Conservation (phyloP, 495 filamentous ascomycete species). For the Hyaloscypha variabilis region DNA sequence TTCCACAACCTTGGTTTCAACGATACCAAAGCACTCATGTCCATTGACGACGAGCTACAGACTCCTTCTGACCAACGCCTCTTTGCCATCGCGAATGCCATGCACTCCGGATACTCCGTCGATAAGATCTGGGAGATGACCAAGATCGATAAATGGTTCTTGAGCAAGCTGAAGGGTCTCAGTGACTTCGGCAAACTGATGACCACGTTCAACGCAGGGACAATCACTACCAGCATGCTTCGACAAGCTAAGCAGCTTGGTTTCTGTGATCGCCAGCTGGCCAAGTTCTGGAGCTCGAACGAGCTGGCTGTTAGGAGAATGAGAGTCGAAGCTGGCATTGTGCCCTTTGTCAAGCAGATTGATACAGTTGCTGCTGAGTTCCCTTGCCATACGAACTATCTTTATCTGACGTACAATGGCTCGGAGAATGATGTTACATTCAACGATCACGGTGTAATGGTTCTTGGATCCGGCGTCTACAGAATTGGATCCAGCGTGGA, state of each 20-base stretch:
- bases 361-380: constrained; percentile 98
- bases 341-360: constrained; percentile 93
- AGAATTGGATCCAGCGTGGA: constrained; percentile 97
- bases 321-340: constrained; percentile 82
- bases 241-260: constrained; percentile 88
- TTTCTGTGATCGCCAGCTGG: constrained; percentile 91
- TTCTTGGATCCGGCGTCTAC: constrained; percentile 96
- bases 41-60: constrained; percentile 92
- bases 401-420: constrained; percentile 95
- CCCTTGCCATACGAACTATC: constrained; percentile 92
- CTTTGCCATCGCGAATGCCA: constrained; percentile 97
- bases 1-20: constrained; percentile 95
- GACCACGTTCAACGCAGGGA: constrained; percentile 68
- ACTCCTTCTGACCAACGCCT: constrained; percentile 96
- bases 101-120: constrained; percentile 90
- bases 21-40: constrained; percentile 90
- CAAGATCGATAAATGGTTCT: constrained; percentile 97
- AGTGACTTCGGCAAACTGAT: constrained; percentile 85
- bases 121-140: constrained; percentile 98
- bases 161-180: constrained; percentile 85
- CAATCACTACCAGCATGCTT: constrained; percentile 65
- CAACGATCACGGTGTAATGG: constrained; percentile 90
- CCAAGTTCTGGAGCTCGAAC: constrained; percentile 90
- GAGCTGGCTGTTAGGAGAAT: constrained; percentile 83
- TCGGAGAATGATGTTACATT: constrained; percentile 84